phyloP scores from a whole-genome alignment of 2,329 filamentous ascomycete genomes.

The Dactylellina parvicollis region DNA sequence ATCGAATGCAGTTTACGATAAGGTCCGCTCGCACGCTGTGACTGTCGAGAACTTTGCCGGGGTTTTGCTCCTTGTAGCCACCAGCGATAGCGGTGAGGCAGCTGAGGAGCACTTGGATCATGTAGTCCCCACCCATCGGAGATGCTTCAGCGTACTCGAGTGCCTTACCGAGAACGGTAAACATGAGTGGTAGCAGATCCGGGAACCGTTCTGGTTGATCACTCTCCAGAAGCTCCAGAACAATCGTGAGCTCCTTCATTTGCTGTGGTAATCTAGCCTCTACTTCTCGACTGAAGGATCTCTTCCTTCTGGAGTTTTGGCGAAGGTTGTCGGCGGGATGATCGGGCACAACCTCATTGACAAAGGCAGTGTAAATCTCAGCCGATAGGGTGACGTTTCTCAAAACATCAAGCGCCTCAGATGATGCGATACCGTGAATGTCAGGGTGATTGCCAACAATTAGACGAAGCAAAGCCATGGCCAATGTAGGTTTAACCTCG shows the following conservation, averaged over 20 bases:
- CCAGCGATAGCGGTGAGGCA: slow-evolving; percentile 84
- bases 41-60: slow-evolving; percentile 69
- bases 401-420: slow-evolving; percentile 76
- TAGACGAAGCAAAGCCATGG: slow-evolving; percentile 31
- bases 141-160: slow-evolving; percentile 83
- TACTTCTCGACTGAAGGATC: slow-evolving; percentile 71
- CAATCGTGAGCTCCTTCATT: slow-evolving; percentile 81
- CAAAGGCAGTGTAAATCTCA: slow-evolving; percentile 64
- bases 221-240: slow-evolving; percentile 85
- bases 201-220: slow-evolving; percentile 78
- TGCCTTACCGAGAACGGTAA: slow-evolving; percentile 80
- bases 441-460: slow-evolving; percentile 56
- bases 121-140: slow-evolving; percentile 79
- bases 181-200: slow-evolving; percentile 81
- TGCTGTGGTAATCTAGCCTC: slow-evolving; percentile 40
- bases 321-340: slow-evolving; percentile 44
- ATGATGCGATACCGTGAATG: slow-evolving; percentile 61
- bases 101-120: slow-evolving; percentile 72
- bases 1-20: slow-evolving; percentile 92
- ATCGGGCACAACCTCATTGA: slow-evolving; percentile 38
- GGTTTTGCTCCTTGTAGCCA: slow-evolving; percentile 33
- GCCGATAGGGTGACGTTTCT: slow-evolving; percentile 69
- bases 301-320: slow-evolving; percentile 60
- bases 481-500: slow-evolving; percentile 54
- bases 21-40: slow-evolving; percentile 86